Evolutionary conservation across 306 rosid species (phyloP).

Genomic region (Cucumis cinereus): DNA sequence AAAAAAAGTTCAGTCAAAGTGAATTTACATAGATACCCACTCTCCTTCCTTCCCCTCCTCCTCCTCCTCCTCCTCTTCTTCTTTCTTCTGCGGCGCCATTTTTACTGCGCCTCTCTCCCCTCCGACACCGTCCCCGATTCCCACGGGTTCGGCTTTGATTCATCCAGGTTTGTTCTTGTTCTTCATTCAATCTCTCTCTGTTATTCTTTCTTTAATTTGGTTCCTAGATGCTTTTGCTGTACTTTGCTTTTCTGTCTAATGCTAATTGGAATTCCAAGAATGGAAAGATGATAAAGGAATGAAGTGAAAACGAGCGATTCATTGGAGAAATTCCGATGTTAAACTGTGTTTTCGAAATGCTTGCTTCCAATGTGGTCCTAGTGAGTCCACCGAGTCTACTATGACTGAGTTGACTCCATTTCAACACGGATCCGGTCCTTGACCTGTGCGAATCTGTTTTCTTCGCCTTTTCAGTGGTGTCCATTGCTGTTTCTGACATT

Average conservation of each 20-base stretch:
- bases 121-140: constrained; percentile 8
- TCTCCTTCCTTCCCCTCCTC: constrained; percentile 4
- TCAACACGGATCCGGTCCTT: constrained; percentile 14
- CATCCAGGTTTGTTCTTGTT: not conserved
- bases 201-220: not conserved
- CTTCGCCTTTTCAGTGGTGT: constrained; percentile 1
- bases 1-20: not conserved
- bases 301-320: constrained; percentile 5
- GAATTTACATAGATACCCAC: constrained; percentile 11
- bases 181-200: not conserved
- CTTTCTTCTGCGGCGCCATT: constrained; percentile 16
- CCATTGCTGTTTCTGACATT: not conserved
- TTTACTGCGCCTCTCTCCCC: not conserved
- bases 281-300: not conserved
- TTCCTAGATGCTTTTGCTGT: not conserved
- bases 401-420: constrained; percentile 13
- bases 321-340: constrained; percentile 4
- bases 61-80: not conserved
- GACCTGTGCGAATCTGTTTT: not conserved
- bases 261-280: not conserved
- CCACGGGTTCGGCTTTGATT: not conserved
- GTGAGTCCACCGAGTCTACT: constrained; percentile 1
- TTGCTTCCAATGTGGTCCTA: constrained; percentile 12
- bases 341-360: constrained; percentile 7
- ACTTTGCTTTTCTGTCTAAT: not conserved